Conservation (phyloP, 306 rosid species). For the Quercus ilex region DNA sequence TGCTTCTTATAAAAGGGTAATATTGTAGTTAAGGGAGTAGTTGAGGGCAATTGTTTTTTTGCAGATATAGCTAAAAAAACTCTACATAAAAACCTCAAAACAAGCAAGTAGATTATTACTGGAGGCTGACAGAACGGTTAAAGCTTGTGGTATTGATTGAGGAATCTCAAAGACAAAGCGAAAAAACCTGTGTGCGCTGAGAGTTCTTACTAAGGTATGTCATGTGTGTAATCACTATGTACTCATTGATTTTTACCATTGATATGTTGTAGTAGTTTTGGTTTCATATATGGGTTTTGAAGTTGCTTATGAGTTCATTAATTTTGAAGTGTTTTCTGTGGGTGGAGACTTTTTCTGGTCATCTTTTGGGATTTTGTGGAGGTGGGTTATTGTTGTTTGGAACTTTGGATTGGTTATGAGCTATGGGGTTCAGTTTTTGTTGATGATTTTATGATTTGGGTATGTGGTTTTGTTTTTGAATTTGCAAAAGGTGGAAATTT, state of each 20-base stretch:
- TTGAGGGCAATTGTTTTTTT: not conserved
- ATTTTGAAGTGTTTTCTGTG: not conserved
- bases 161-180: not conserved
- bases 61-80: not conserved
- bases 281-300: not conserved
- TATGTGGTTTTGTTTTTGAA: conserved; percentile 11
- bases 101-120: not conserved
- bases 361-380: not conserved
- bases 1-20: not conserved
- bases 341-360: not conserved
- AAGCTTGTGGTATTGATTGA: not conserved
- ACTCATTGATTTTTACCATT: not conserved
- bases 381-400: not conserved
- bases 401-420: not conserved
- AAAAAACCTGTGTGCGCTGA: not conserved
- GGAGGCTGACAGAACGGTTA: not conserved
- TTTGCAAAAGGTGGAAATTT: not conserved
- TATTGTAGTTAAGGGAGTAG: not conserved
- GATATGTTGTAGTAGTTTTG: not conserved
- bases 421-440: not conserved
- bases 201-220: not conserved
- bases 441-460: not conserved
- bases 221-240: not conserved
- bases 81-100: not conserved
- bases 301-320: not conserved